Evolutionary conservation across 164 flowering plant genomes (phyloP), one percentile per base, ranked within the genome.

Genomic region (Litsea cubeba): DNA sequence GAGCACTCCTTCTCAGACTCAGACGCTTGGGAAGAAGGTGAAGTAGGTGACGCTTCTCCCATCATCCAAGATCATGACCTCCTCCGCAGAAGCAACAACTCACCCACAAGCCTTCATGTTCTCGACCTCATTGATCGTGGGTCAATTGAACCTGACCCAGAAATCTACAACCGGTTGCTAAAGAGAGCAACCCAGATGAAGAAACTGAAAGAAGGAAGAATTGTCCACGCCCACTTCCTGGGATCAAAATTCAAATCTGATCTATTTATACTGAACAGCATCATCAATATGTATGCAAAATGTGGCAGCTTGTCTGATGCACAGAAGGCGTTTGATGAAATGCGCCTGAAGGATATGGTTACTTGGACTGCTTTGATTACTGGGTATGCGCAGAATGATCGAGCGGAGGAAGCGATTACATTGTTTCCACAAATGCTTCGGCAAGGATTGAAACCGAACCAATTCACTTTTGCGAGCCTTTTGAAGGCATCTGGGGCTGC

Each of bases 381-480:
- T 26, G 26, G 28, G 28, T 26, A 26, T 26, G 28, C 3, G 28
- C 28, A 26, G 28, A 26, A 26, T 26, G 28, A 26, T 26, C 3
- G 28, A 26, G 28, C 28, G 2, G 28, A 26, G 28, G 28, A 26
- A 26, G 28, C 28, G 28, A 1, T 26, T 24, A 67, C 12, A 18
- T 78, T 87, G 82, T 88, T 87, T 35, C 82, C 84, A 7, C 72
- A 65, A 58, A 88, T 91, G 96, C 77, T 87, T 30, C 76, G 64
- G 24, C 23, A 23, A 22, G 91, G 89, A 2, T 67, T 88, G 51
- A 46, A 75, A 65, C 93, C 96, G 1, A 91, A 88, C 69, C 83
- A 85, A 58, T 89, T 84, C 71, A 89, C 93, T 2, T 82, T 89
- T 49, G 84, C 92, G 1, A 91, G 91, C 76, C 76, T 86, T 57